Evolutionary conservation across 75 land plant species (phyloP).

Genomic region (Picea sitchensis): DNA sequence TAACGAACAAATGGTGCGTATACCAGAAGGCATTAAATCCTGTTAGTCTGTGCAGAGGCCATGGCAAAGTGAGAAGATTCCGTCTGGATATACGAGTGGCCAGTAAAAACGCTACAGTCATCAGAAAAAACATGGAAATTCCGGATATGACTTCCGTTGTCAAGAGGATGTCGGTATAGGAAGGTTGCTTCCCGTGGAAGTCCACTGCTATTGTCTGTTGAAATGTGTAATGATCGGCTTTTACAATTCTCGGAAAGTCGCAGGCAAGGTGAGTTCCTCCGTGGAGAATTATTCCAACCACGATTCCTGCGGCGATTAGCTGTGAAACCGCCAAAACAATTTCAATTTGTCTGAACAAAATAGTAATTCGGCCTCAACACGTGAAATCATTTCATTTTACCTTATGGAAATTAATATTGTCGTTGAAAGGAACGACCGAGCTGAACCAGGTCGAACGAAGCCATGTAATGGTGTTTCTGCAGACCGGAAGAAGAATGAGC

Average conservation of each 20-base stretch:
- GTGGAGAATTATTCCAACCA: constrained; percentile 20
- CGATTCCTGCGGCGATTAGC: constrained; percentile 23
- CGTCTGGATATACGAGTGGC: constrained; percentile 18
- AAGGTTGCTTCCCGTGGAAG: constrained; percentile 14
- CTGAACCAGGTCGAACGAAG: constrained; percentile 29
- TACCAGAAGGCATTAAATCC: constrained; percentile 40
- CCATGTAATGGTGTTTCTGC: constrained; percentile 63
- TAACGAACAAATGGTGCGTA: constrained; percentile 28
- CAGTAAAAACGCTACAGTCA: constrained; percentile 22
- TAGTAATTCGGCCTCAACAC: background rate
- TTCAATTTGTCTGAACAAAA: background rate
- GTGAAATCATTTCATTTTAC: constrained; percentile 14
- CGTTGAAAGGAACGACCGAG: constrained; percentile 52
- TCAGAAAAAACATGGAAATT: constrained; percentile 24
- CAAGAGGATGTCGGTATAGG: constrained; percentile 16
- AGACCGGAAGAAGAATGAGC: constrained; percentile 62
- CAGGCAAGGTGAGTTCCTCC: constrained; percentile 24
- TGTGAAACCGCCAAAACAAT: background rate
- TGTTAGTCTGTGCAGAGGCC: constrained; percentile 34
- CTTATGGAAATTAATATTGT: constrained; percentile 63
- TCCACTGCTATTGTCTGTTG: constrained; percentile 12
- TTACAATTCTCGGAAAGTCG: constrained; percentile 20
- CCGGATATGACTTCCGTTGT: constrained; percentile 17
- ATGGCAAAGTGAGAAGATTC: constrained; percentile 20
- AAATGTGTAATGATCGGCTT: constrained; percentile 1